Conservation (phyloP, 2,329 filamentous ascomycete genomes). For the Venturia oleaginea region DNA sequence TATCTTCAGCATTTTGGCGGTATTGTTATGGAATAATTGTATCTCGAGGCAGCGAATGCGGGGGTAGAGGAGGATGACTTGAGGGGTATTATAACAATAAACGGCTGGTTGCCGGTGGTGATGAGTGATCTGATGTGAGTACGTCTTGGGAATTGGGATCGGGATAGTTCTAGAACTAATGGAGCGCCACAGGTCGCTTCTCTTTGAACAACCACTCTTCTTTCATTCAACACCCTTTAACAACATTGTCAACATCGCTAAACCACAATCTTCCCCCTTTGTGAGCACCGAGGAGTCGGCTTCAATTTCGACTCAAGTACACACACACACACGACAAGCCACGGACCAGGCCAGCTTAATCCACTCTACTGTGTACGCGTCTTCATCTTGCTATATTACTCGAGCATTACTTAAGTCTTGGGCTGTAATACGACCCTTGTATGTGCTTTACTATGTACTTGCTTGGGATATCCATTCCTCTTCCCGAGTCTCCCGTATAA, state of each 20-base stretch:
- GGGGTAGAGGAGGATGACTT: not conserved
- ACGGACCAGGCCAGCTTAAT: not conserved
- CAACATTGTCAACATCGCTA: not conserved
- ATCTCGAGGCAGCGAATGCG: not conserved
- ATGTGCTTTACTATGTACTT: not conserved
- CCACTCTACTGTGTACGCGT: not conserved
- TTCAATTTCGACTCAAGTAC: no score
- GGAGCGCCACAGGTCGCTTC: no score
- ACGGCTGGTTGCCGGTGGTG: not conserved
- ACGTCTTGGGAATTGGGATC: no score
- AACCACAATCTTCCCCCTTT: not conserved
- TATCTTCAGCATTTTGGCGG: constrained; percentile 14
- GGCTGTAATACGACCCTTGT: not conserved
- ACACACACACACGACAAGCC: not conserved
- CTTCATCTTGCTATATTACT: not conserved
- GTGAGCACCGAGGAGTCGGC: no score
- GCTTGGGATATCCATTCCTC: not conserved
- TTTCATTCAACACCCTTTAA: not conserved
- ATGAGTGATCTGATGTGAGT: not conserved
- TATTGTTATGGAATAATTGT: not conserved
- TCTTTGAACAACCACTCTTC: no score
- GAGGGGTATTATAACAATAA: not conserved
- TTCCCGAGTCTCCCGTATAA: not conserved
- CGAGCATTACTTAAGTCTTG: not conserved
- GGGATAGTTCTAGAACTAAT: no score